phyloP scores from a whole-genome alignment of 805 yeast genomes.

The Ogataea methylovora region DNA sequence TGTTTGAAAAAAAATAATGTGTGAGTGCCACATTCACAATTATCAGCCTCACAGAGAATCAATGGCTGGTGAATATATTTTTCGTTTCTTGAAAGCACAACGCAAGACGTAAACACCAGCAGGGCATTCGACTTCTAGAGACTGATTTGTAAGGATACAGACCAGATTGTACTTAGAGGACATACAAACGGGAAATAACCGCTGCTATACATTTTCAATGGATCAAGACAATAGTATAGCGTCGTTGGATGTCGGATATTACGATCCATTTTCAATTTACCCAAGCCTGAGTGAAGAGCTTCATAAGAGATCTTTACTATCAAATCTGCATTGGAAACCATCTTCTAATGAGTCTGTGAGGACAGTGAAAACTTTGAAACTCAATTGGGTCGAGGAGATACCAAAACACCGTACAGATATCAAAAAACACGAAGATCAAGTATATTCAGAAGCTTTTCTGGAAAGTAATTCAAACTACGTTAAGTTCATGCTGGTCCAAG shows the following conservation, averaged over 20 bases:
- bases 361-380: slow-evolving; percentile 53
- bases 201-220: neutral
- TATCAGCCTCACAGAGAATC: too few species aligned
- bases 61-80: too few species aligned
- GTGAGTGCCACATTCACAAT: too few species aligned
- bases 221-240: neutral
- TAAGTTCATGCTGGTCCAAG: slow-evolving; percentile 60
- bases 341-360: slow-evolving; percentile 44
- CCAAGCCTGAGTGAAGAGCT: slow-evolving; percentile 37
- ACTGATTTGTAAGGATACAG: too few species aligned
- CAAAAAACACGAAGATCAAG: slow-evolving; percentile 1
- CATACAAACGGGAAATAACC: neutral
- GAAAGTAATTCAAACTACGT: slow-evolving; percentile 34
- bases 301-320: slow-evolving; percentile 41
- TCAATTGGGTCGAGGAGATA: slow-evolving; percentile 50
- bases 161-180: too few species aligned
- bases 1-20: too few species aligned
- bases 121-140: too few species aligned
- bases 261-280: slow-evolving; percentile 66
- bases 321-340: slow-evolving; percentile 65
- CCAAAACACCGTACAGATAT: slow-evolving; percentile 22
- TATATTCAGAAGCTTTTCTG: slow-evolving; percentile 3
- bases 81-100: too few species aligned
- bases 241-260: slow-evolving; percentile 41
- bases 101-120: too few species aligned